A percentile compares a stretch with the other conserved stretches of the same genome.
phyloP scores from a whole-genome alignment of 1,284 basidiomycete species.

The Cryptococcus sp. region DNA sequence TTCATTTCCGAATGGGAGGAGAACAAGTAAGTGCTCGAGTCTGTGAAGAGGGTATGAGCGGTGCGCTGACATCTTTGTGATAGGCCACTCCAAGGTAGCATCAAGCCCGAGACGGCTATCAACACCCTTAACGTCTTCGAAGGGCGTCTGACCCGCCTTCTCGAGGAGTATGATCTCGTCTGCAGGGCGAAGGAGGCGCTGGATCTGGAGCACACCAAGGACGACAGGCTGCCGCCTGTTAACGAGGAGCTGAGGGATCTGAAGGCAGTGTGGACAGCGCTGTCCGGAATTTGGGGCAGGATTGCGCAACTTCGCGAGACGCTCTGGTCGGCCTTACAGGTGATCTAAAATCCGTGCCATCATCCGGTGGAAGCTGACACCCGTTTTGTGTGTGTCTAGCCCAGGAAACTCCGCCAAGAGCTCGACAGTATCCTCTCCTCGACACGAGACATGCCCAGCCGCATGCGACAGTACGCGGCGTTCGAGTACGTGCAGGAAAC shows the following conservation, averaged over 20 bases:
- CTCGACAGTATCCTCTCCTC: constrained; percentile 83
- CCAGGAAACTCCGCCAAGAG: constrained; percentile 90
- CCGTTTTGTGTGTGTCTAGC: constrained; percentile 50
- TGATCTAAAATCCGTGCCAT: constrained; percentile 1
- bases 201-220: constrained; percentile 83
- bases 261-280: constrained; percentile 97
- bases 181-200: constrained; percentile 95
- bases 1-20: constrained; percentile 87
- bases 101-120: constrained; percentile 93
- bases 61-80: not conserved
- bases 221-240: constrained; percentile 87
- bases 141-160: constrained; percentile 77
- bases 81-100: constrained; percentile 91
- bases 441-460: constrained; percentile 96
- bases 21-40: constrained; percentile 34
- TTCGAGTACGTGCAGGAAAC: constrained; percentile 97
- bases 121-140: constrained; percentile 94
- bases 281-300: constrained; percentile 95
- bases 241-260: constrained; percentile 93
- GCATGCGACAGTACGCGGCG: constrained; percentile 98
- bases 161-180: constrained; percentile 91
- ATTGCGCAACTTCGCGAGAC: constrained; percentile 84
- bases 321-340: constrained; percentile 80
- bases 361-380: not conserved
- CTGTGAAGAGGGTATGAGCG: not conserved